These are phyloP conservation scores for Fusarium sp. DNA, from an alignment of 2,329 filamentous ascomycete genomes.

Conservation along the genomic window DNA sequence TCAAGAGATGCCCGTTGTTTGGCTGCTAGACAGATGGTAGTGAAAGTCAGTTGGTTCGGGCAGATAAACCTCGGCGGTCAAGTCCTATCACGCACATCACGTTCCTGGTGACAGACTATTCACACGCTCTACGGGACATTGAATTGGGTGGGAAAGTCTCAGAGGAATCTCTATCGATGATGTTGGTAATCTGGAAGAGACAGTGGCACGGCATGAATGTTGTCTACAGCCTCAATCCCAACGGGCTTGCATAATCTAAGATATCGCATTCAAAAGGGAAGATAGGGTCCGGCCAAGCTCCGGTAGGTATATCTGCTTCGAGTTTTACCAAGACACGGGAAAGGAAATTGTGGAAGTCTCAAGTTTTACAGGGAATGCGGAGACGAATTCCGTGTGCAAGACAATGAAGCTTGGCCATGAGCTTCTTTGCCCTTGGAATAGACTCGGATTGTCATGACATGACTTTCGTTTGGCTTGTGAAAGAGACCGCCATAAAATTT, in stretches of 20 bases:
- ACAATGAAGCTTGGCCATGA: slow-evolving; percentile 25
- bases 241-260: slow-evolving; percentile 11
- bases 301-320: neutral
- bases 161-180: neutral
- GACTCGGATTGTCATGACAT: neutral
- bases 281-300: slow-evolving; percentile 16
- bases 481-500: slow-evolving; percentile 3
- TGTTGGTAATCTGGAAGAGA: neutral
- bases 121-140: neutral
- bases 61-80: neutral
- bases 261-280: neutral
- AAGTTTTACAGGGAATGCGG: neutral
- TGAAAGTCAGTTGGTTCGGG: neutral
- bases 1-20: neutral
- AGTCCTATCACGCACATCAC: neutral
- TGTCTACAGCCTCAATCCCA: slow-evolving; percentile 7
- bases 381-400: slow-evolving; percentile 13
- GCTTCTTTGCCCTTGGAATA: slow-evolving; percentile 14
- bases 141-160: neutral
- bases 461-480: slow-evolving; percentile 3
- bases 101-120: neutral
- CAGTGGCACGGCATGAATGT: neutral
- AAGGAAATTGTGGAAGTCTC: neutral
- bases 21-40: neutral
- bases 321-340: slow-evolving; percentile 8